Base-by-base conservation (phyloP, 1,139 yeast species). In the Sugiyamaella paludigena region DNA sequence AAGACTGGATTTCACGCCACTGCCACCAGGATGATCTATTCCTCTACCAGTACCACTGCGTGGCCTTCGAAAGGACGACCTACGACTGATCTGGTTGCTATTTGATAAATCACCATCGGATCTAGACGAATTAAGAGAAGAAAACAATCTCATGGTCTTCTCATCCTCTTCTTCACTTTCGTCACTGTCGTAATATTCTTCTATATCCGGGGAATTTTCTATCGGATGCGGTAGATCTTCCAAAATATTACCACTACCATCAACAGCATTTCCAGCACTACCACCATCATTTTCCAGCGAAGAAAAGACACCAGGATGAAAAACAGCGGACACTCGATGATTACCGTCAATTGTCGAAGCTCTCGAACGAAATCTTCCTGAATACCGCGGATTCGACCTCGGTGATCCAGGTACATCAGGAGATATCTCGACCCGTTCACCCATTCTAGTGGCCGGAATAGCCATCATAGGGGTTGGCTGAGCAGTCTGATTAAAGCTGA, bases 381-480 rank as follows among this genome's bases (percentile, higher is more conserved):
- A 40, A 34, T 29, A 36, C n/a, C 47, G 16, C 15, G 39, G 36
- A 12, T 33, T 31, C 4, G 40, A 35, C 12, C 45, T 30, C 27
- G 49, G 50, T 2, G 50, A 47, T 8, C 40, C 31, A 7, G 40
- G 40, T 40, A 36, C 12, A 13, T 47, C 49, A 30, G 79, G 75
- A 1, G 87, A 84, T 19, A 86, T 85, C 61, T 86, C 94, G 5
- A 86, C 79, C 0, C 92, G 78, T 58, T 83, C 94, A 1, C 95
- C 95, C 31, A 80, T 78, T 51, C 89, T 69, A 0, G 94, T 84
- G 0, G 95, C 86, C 0, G 95, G 92, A 36, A 87, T 87, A 0
- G 95, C 87, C 83, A 87, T 80, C 59, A 76, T 77, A 1, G 91
- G 92, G 0, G 91, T 84, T 2, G 84, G 86, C 7, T 81, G 77